Base-by-base conservation (phyloP, 2,329 filamentous ascomycete species). In the Neofusicoccum ribis region DNA sequence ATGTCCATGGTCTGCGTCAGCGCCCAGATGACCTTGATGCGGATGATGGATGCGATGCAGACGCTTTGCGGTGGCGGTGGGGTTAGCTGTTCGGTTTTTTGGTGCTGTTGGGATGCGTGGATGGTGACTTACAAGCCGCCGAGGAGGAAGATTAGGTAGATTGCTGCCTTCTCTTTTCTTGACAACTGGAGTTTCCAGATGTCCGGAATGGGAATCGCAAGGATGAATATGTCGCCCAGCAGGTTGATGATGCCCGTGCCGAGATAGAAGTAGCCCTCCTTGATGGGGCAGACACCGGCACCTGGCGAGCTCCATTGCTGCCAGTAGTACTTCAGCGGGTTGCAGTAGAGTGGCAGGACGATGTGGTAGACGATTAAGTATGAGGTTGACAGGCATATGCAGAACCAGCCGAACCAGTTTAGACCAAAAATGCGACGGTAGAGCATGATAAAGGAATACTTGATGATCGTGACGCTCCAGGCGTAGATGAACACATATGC, bases 361-460 rank as follows among this genome's bases (percentile, higher is more conserved):
- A 70, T 59, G 27, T 70, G 70, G 39, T 70, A 68, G 12, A 69
- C 67, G 46, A 70, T 65, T 5, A 71, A 62, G 39, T 71, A 71
- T 27, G 68, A 67, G 7, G 66, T 67, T 5, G 69, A 70, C 15
- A 71, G 37, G 14, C 51, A 58, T 5, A 71, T 63, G 44, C 69
- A 71, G 31, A 67, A 70, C 67, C 69, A 72, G 1, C 68, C 69
- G n/a, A 70, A 56, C 67, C 67, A 70, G n/a, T 69, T 66, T 54
- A 72, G 61, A 9, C 71, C 71, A 27, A 73, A 72, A 31, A 73
- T 72, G n/a, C 71, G 70, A 17, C 67, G 68, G 41, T 73, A 73
- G 12, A 73, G 52, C 5, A 70, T 69, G 12, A 73, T 66, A n/a
- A 73, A 72, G 0, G 70, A 72, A 52, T 69, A 70, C 46, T 73